Evolutionary conservation across 345 rosid species (phyloP), one percentile per base, ranked within the genome.

Genomic region (Turnera subulata): DNA sequence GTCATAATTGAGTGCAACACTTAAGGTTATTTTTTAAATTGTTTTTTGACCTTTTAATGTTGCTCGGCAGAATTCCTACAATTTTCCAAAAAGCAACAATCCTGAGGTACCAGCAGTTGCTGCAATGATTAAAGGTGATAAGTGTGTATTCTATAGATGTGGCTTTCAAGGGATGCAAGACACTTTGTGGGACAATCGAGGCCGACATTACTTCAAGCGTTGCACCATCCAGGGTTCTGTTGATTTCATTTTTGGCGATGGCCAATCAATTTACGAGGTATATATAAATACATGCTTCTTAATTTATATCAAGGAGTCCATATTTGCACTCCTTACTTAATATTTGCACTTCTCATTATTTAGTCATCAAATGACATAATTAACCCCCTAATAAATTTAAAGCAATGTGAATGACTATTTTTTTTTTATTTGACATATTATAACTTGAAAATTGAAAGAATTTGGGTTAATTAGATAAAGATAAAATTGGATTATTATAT

Each of bases 161-260:
- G 74, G 84, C 2, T 92, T 92, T 63, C 72, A 48, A 6, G 82
- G 96, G 11, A 17, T 81, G 51, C 96, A 92, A 65, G 95, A 92
- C 74, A 92, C 95, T 0, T 21, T 92, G 72, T 89, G 93, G 95
- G 96, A 89, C 59, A 58, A 44, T 2, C 44, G 50, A 8, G 98
- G 98, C 7, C 71, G 89, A 11, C 96, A 89, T 59, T 89, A 80
- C 72, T 86, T 76, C 76, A 59, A 67, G 48, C 56, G 49, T 1
- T 92, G 93, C 69, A 68, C 75, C 52, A 86, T 92, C 4, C 82
- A 83, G 65, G 95, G 98, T 12, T 83, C 89, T 7, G 91, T 86
- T 0, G 98, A 92, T 75, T 92, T 86, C 60, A 89, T 92, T 58
- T 89, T 86, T 54, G 98, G 96, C 1, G 53, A 46, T 23, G 98